Evolutionary conservation across 2,329 filamentous ascomycete species (phyloP).

Genomic region (Fusarium tricinctum): DNA sequence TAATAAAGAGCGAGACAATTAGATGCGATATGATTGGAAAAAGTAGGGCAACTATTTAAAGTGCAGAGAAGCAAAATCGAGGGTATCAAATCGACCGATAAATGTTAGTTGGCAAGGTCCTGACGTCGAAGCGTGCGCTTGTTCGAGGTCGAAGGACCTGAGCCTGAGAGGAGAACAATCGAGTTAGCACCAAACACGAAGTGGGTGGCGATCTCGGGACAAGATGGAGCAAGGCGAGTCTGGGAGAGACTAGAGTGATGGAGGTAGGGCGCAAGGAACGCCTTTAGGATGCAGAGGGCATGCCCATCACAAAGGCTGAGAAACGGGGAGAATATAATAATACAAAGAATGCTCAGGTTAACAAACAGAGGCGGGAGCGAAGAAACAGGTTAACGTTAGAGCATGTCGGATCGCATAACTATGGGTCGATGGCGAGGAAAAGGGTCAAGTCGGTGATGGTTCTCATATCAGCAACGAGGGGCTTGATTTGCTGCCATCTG

Average conservation of each 20-base stretch:
- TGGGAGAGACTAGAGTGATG: conserved; percentile 16
- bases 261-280: conserved; percentile 36
- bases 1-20: conserved; percentile 27
- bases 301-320: conserved; percentile 36
- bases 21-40: conserved; percentile 9
- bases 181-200: conserved; percentile 45
- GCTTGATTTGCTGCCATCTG: conserved; percentile 45
- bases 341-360: conserved; percentile 16
- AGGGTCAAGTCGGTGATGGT: conserved; percentile 45
- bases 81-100: conserved; percentile 40
- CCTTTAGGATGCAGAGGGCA: conserved; percentile 39
- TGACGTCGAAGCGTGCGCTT: conserved; percentile 42
- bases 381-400: conserved; percentile 19
- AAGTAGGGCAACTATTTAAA: conserved; percentile 3
- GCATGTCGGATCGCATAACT: conserved; percentile 44
- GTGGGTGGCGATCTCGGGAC: conserved; percentile 47
- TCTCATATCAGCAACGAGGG: conserved; percentile 44
- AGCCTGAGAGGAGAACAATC: conserved; percentile 24
- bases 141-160: conserved; percentile 36
- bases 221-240: conserved; percentile 21
- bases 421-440: conserved; percentile 50
- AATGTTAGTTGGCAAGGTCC: conserved; percentile 31
- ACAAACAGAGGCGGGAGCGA: conserved; percentile 12
- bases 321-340: conserved; percentile 27
- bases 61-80: conserved; percentile 16